Conservation (phyloP, 2,329 filamentous ascomycete genomes). For the Aspergillus vadensis region DNA sequence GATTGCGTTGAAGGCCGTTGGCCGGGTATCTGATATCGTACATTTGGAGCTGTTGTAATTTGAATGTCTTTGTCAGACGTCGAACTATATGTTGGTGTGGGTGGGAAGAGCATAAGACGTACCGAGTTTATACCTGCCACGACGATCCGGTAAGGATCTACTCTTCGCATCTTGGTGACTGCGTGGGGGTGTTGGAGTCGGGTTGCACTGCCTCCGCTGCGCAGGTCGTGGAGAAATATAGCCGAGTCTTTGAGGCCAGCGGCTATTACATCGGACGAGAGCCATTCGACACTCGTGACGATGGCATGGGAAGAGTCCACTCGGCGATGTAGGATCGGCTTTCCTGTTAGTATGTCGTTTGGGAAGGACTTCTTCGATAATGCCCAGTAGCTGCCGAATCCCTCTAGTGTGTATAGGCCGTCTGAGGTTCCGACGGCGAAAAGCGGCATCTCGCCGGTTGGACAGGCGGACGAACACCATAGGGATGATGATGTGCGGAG, state of each 20-base stretch:
- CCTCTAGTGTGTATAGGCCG: conserved; percentile 38
- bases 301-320: conserved; percentile 31
- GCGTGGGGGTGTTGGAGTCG: conserved; percentile 39
- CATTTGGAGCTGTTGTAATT: conserved; percentile 38
- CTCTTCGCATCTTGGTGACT: conserved; percentile 37
- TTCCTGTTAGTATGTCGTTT: conserved; percentile 16
- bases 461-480: conserved; percentile 42
- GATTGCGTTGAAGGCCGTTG: conserved; percentile 29
- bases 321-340: conserved; percentile 20
- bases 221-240: conserved; percentile 40
- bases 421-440: conserved; percentile 44
- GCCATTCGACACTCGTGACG: conserved; percentile 43
- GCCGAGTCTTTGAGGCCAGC: conserved; percentile 38
- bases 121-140: conserved; percentile 38
- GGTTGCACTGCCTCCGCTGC: conserved; percentile 34
- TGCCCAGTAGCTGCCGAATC: conserved; percentile 31
- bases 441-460: conserved; percentile 28
- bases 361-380: conserved; percentile 32
- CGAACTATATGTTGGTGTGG: neutral
- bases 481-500: conserved; percentile 32
- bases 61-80: neutral
- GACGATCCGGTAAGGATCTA: conserved; percentile 40
- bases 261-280: conserved; percentile 39
- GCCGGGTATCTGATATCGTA: conserved; percentile 44
- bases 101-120: conserved; percentile 13